These are phyloP conservation scores for Lepidium didymum DNA, from an alignment of 345 rosid genomes.

Conservation along the genomic window DNA sequence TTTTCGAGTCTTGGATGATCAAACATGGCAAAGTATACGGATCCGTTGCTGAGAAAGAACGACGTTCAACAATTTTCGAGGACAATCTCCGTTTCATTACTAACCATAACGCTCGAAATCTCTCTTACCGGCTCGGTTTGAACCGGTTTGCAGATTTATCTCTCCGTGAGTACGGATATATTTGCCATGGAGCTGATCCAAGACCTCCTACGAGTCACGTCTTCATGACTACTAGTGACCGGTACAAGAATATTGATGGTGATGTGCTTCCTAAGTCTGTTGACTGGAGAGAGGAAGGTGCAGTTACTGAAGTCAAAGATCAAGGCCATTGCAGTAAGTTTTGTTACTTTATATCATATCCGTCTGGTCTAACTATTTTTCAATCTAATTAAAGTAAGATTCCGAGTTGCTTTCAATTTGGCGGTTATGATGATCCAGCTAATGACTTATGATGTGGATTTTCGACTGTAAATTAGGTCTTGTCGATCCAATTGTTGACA, in stretches of 20 bases:
- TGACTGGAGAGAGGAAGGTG: constrained; percentile 79
- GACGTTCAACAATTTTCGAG: constrained; percentile 46
- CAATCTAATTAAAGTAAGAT: neutral
- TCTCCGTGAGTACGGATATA: constrained; percentile 39
- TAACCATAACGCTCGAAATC: constrained; percentile 37
- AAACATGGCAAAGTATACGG: constrained; percentile 42
- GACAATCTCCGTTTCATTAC: constrained; percentile 47
- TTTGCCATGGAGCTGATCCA: constrained; percentile 40
- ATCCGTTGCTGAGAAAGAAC: constrained; percentile 50
- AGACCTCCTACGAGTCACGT: constrained; percentile 16
- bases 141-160: constrained; percentile 60
- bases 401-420: too few relatives aligned
- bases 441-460: too few relatives aligned
- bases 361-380: neutral
- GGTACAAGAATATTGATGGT: constrained; percentile 30
- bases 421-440: too few relatives aligned
- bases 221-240: constrained; percentile 14
- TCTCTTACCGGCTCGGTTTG: constrained; percentile 44
- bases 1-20: constrained; percentile 44
- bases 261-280: constrained; percentile 48
- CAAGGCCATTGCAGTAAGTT: constrained; percentile 70
- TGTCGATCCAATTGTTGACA: too few relatives aligned
- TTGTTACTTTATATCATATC: neutral
- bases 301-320: constrained; percentile 62
- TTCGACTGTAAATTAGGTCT: too few relatives aligned